A percentile compares a stretch with the other conserved stretches of the same genome.
These are phyloP conservation scores for Solanum medicagineum DNA, from an alignment of 257 asterid species.

Conservation along the genomic window DNA sequence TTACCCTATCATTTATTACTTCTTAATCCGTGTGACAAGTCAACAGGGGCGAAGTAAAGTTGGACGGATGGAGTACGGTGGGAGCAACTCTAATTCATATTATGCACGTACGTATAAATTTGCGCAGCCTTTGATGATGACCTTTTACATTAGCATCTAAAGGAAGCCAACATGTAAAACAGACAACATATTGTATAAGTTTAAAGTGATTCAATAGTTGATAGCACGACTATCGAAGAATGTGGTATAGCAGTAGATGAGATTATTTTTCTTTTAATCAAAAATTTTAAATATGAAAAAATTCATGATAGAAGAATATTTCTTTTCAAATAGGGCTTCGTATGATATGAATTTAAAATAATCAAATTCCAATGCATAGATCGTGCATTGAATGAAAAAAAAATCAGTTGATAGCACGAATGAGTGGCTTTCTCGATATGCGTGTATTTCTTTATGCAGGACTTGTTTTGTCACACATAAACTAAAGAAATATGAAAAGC, in stretches of 20 bases:
- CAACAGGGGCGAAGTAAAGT: rapidly evolving
- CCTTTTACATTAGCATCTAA: neutral
- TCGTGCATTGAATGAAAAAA: too few relatives aligned
- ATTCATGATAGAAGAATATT: too few relatives aligned
- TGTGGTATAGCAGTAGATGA: too few relatives aligned
- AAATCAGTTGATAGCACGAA: neutral
- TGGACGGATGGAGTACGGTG: too few relatives aligned
- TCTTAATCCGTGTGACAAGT: too few relatives aligned
- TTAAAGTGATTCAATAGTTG: neutral
- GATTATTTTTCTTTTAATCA: too few relatives aligned
- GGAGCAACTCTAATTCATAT: neutral
- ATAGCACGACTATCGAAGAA: too few relatives aligned
- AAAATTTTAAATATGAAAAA: too few relatives aligned
- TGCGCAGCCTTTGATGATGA: neutral
- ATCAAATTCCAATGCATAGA: too few relatives aligned
- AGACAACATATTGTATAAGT: neutral
- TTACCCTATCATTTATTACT: too few relatives aligned
- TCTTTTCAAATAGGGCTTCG: too few relatives aligned
- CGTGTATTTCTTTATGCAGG: neutral
- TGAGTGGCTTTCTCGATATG: neutral
- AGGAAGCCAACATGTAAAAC: neutral
- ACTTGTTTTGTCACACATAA: neutral
- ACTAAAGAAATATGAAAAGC: neutral
- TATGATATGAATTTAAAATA: too few relatives aligned
- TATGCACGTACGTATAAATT: neutral